Evolutionary conservation across 331 rosid species (phyloP).

Genomic region (Spiraea crenata): DNA sequence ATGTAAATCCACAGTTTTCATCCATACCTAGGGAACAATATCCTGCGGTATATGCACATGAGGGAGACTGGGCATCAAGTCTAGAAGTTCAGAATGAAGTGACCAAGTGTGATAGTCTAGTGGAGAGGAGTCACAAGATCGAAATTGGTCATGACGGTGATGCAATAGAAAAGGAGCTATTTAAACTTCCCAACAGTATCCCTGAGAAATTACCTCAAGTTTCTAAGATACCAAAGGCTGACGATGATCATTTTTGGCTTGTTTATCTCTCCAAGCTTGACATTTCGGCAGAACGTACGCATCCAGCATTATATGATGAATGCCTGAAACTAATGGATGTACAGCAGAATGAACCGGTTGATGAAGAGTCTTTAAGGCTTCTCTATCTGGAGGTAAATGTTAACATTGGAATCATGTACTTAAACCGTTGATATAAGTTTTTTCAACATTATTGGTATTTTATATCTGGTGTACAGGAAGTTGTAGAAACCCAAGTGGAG

Average conservation of each 20-base stretch:
- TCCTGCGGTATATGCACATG: neutral
- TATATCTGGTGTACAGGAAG: neutral
- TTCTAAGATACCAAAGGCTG: slow-evolving; percentile 1
- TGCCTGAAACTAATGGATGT: neutral
- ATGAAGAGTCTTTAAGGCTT: slow-evolving; percentile 4
- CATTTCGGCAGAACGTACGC: neutral
- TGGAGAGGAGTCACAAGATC: neutral
- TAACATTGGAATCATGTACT: neutral
- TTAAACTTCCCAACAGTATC: neutral
- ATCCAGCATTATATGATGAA: neutral
- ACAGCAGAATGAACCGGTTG: neutral
- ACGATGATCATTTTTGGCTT: neutral
- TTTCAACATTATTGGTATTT: neutral
- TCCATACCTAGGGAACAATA: neutral
- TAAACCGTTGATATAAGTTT: neutral
- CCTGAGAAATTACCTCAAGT: slow-evolving; percentile 1
- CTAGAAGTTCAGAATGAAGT: neutral
- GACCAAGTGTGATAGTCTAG: neutral
- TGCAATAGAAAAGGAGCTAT: neutral
- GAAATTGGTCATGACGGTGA: neutral
- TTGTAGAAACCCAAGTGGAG: neutral
- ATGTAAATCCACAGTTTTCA: neutral
- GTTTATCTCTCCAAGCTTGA: slow-evolving; percentile 3
- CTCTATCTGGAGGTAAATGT: neutral
- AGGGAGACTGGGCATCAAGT: neutral